Evolutionary conservation across 371 early-diverging fungal species (phyloP).

Genomic region (Lichtheimia ramosa): DNA sequence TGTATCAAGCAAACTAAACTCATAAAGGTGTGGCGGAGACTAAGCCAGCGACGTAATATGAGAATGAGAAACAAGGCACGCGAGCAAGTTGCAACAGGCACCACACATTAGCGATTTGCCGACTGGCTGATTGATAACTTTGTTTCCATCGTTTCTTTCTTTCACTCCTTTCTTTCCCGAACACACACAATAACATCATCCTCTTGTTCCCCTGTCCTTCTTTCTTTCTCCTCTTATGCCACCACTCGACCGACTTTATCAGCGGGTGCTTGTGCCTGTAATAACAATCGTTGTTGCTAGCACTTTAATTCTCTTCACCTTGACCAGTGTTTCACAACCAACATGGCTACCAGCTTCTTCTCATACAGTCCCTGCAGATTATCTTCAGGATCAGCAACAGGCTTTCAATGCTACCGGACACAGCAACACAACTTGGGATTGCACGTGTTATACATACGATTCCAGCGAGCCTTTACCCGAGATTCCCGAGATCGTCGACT

Average conservation of each 20-base stretch:
- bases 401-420: slow-evolving; percentile 5
- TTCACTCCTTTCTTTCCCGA: no score
- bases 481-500: neutral
- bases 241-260: slow-evolving; percentile 1
- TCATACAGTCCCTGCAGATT: slow-evolving; percentile 11
- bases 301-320: slow-evolving; percentile 2
- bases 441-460: slow-evolving; percentile 13
- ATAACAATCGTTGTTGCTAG: slow-evolving; percentile 1
- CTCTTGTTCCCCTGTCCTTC: neutral
- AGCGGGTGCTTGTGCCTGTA: slow-evolving; percentile 1
- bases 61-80: no score
- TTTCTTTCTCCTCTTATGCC: slow-evolving; percentile 2
- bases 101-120: no score
- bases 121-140: no score
- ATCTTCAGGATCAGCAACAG: slow-evolving; percentile 9
- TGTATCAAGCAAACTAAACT: no score
- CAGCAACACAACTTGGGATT: slow-evolving; percentile 8
- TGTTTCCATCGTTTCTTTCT: no score
- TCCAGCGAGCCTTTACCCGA: slow-evolving; percentile 7
- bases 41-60: no score
- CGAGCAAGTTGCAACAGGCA: no score
- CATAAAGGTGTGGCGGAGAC: no score
- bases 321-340: neutral
- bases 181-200: neutral
- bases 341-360: slow-evolving; percentile 9